Evolutionary conservation across 345 rosid genomes (phyloP), one percentile per base, ranked within the genome.

Genomic region (Gossypium ekmanianum): DNA sequence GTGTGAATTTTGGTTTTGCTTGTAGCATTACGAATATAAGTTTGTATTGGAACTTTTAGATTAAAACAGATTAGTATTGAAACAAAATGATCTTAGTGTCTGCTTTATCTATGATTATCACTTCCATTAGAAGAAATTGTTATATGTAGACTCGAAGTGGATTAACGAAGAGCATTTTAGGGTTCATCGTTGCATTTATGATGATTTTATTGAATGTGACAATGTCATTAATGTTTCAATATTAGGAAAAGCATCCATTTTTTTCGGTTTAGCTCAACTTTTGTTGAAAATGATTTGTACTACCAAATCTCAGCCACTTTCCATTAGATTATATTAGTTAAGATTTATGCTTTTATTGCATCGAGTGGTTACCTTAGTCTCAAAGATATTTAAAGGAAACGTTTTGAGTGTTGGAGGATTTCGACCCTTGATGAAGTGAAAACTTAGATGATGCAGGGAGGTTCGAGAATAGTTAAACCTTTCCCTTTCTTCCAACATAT

Each of bases 41-140:
- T 68, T 68, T 52, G 43, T 72, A 20, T 64, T 17, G 27, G 65
- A 73, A 62, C 74, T 74, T 52, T n/a, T 76, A 52, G 18, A 44
- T 48, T 2, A 11, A 59, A 64, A 61, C 52, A 10, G 26, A 41
- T 27, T 3, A n/a, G 26, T 7, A 16, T n/a, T 63, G 48, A 18
- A 70, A 61, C 43, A 74, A 52, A 17, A 4, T 18, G 51, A 67
- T 29, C 61, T 62, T n/a, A 6, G 17, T 34, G 7, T 34, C 41
- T 34, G 39, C 39, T 34, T 34, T 34, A 34, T 34, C 41, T 34
- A 34, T 34, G 41, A 34, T 34, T 34, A 34, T 5, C 7, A 34
- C 41, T 34, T 34, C 41, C 41, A 34, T 34, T 34, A 34, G 41
- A 34, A 5, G 7, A 34, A 34, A 34, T 34, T 34, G 41, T 34